A percentile compares a stretch with the other conserved stretches of the same genome.
Conservation (phyloP, 139 green algal species). For the Chlamydomonas incerta region DNA sequence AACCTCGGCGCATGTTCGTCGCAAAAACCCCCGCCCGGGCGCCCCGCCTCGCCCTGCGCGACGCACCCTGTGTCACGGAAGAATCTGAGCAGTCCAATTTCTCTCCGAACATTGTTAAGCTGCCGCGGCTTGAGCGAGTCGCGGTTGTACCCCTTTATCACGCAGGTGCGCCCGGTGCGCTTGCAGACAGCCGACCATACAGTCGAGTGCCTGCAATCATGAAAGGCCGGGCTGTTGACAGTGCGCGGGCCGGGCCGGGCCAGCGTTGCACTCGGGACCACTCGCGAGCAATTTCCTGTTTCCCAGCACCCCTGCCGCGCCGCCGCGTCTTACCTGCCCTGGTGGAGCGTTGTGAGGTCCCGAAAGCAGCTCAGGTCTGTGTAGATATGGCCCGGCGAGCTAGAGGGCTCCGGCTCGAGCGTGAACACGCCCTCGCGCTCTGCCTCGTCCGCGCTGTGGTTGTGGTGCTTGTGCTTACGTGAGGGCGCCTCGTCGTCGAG, state of each 20-base stretch:
- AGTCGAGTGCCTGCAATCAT: constrained; percentile 22
- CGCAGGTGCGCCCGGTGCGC: background rate
- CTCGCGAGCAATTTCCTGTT: no score
- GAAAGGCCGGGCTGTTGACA: background rate
- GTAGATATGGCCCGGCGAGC: background rate
- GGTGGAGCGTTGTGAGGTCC: constrained; percentile 3
- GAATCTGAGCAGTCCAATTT: constrained; percentile 34
- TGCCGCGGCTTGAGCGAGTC: constrained; percentile 39
- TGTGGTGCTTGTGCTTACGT: no score
- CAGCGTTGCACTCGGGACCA: no score
- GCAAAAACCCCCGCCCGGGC: no score
- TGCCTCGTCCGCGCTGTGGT: no score
- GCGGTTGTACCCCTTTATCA: constrained; percentile 22
- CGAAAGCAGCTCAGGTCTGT: constrained; percentile 11
- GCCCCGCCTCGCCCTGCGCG: no score
- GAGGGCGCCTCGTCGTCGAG: no score
- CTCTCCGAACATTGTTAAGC: constrained; percentile 38
- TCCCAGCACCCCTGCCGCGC: no score
- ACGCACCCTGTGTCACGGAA: constrained; percentile 41
- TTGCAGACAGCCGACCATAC: constrained; percentile 30
- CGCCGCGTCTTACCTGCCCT: constrained; percentile 6
- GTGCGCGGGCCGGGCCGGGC: no score
- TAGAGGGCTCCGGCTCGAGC: background rate
- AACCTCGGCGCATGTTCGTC: background rate
- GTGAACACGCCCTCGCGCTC: background rate